Evolutionary conservation across 768 basidiomycete species (phyloP), one percentile per base, ranked within the genome.

Genomic region (Amanita polypyramis): DNA sequence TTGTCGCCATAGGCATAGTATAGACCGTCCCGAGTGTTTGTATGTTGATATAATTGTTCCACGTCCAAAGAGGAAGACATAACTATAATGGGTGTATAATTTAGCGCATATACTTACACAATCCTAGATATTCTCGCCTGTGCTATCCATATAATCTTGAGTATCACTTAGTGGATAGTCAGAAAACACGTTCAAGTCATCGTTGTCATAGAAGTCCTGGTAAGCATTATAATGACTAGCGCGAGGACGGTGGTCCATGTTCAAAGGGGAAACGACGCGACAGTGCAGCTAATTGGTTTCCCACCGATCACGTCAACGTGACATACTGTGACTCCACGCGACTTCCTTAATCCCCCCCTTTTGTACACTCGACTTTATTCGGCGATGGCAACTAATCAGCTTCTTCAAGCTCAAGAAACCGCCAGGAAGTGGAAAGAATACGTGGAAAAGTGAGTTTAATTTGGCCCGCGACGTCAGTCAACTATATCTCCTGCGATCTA

Each of bases 351-450:
- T 2, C 8, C 17, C 32, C 33, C 30, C 15, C 6, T 17, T 17
- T 29, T 17, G n/a, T n/a, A n/a, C n/a, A 17, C 17, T 12, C 21
- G 21, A 15, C 23, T 29, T 15, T 35, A 45, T 47, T 43, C 38
- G 47, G 37, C 35, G 35, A 67, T 66, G 62, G 59, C 63, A 34
- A 56, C 60, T 43, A 50, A 53, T 27, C 58, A 60, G 49, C 56
- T 62, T 19, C 53, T 59, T 10, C 62, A 64, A 51, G 63, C 66
- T 48, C 65, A 73, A 52, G 71, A 72, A 51, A 58, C 70, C 39
- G 63, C 74, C 41, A 68, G 70, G 41, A 75, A 79, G 57, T 68
- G 85, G 19, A 80, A 86, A 55, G 85, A 88, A 60, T 86, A 82
- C 58, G 84, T 87, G 47, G 82, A 85, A 60, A 87, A 82, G 86